These are phyloP conservation scores for Dactylellina parvicollis DNA, from an alignment of 2,329 filamentous ascomycete genomes.

Conservation along the genomic window DNA sequence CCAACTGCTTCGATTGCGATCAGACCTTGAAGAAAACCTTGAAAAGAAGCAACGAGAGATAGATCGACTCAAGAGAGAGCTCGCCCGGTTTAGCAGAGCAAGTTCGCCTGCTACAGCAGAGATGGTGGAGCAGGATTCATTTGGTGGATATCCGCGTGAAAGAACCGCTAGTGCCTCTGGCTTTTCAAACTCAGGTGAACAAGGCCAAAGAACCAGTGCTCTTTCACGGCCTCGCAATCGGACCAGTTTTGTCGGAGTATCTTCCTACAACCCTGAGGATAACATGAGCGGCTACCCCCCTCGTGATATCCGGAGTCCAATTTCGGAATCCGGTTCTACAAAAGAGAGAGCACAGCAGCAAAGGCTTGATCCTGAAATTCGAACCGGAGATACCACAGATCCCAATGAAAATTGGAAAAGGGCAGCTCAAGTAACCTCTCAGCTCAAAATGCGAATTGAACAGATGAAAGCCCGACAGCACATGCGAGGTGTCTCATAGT, in stretches of 20 bases:
- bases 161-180: constrained; percentile 38
- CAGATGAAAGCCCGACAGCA: constrained; percentile 77
- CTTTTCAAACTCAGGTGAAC: constrained; percentile 20
- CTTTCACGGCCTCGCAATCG: constrained; percentile 45
- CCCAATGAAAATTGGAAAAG: constrained; percentile 94
- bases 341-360: constrained; percentile 23
- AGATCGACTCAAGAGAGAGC: constrained; percentile 89
- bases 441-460: constrained; percentile 95
- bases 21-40: constrained; percentile 86
- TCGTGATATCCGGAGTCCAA: constrained; percentile 48
- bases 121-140: constrained; percentile 53
- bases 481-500: constrained; percentile 62
- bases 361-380: constrained; percentile 19
- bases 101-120: constrained; percentile 70
- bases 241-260: constrained; percentile 32
- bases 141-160: constrained; percentile 36
- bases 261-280: constrained; percentile 35
- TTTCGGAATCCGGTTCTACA: constrained; percentile 36
- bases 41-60: constrained; percentile 87
- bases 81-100: constrained; percentile 67
- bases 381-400: constrained; percentile 61
- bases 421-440: constrained; percentile 96
- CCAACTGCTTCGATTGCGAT: constrained; percentile 88
- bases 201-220: constrained; percentile 17
- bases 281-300: constrained; percentile 18